phyloP scores from a whole-genome alignment of 441 rosid genomes.

The Populus trichocarpa region DNA sequence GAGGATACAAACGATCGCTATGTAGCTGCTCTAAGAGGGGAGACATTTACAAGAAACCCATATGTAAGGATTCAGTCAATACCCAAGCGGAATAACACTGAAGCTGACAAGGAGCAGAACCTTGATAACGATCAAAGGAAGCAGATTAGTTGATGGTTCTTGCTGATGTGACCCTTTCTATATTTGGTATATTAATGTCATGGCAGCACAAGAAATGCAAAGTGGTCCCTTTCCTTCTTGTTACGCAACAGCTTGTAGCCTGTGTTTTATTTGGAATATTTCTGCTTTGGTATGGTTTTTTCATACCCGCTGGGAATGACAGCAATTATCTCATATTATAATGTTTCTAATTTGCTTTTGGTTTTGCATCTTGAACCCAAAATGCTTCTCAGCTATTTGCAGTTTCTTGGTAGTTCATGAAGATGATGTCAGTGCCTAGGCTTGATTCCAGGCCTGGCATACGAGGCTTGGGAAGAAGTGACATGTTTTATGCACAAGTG shows the following conservation, averaged over 20 bases:
- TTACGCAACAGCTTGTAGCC: not conserved
- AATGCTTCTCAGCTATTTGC: not conserved
- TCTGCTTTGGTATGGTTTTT: not conserved
- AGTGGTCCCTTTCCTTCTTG: not conserved
- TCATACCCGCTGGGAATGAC: not conserved
- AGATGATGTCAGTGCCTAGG: not conserved
- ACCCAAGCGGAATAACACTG: slow-evolving; percentile 33
- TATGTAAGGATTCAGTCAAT: slow-evolving; percentile 79
- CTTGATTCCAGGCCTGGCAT: not conserved
- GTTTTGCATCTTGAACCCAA: not conserved
- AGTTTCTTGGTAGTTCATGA: not conserved
- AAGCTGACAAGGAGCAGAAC: slow-evolving; percentile 25
- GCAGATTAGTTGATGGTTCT: slow-evolving; percentile 10
- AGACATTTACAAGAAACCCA: slow-evolving; percentile 87
- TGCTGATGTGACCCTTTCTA: not conserved
- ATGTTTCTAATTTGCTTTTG: not conserved
- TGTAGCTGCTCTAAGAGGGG: slow-evolving; percentile 83
- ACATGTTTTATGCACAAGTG: not conserved
- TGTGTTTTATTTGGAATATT: not conserved
- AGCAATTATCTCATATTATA: not conserved
- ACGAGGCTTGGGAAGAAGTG: not conserved
- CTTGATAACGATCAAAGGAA: slow-evolving; percentile 20
- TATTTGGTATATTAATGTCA: not conserved
- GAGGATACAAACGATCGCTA: slow-evolving; percentile 91
- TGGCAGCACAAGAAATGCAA: not conserved